phyloP scores from a whole-genome alignment of 2,329 filamentous ascomycete genomes.

The Trichoderma gracile region DNA sequence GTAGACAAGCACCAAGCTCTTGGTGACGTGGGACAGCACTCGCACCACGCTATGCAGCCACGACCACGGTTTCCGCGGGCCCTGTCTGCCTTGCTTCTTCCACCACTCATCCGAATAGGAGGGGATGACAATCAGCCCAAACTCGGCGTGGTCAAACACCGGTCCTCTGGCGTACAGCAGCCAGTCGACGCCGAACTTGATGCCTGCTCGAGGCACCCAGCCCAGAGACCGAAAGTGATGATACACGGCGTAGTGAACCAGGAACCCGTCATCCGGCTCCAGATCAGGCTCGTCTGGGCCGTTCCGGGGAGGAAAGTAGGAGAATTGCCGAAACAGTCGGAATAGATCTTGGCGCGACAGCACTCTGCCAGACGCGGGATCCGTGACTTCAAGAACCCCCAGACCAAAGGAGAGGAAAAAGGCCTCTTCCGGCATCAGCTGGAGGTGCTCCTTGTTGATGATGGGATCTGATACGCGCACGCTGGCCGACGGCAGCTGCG shows the following conservation, averaged over 20 bases:
- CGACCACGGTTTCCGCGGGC: constrained; percentile 64
- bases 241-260: constrained; percentile 85
- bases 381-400: constrained; percentile 67
- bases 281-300: constrained; percentile 45
- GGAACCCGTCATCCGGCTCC: constrained; percentile 77
- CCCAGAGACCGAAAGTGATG: constrained; percentile 95
- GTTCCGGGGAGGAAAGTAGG: constrained; percentile 63
- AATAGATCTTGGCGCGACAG: constrained; percentile 62
- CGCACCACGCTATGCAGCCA: constrained; percentile 89
- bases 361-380: constrained; percentile 46
- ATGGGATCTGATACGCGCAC: constrained; percentile 32
- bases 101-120: constrained; percentile 77
- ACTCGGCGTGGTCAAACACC: constrained; percentile 93
- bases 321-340: constrained; percentile 66
- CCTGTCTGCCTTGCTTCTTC: constrained; percentile 56
- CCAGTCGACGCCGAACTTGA: constrained; percentile 95
- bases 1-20: constrained; percentile 86
- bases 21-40: constrained; percentile 85
- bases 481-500: not conserved
- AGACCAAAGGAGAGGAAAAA: constrained; percentile 86
- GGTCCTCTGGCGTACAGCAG: constrained; percentile 92
- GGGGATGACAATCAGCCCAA: constrained; percentile 81
- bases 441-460: constrained; percentile 75
- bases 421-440: constrained; percentile 84
- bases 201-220: constrained; percentile 88